Base-by-base conservation (phyloP, 306 rosid species). In the Parietaria judaica region DNA sequence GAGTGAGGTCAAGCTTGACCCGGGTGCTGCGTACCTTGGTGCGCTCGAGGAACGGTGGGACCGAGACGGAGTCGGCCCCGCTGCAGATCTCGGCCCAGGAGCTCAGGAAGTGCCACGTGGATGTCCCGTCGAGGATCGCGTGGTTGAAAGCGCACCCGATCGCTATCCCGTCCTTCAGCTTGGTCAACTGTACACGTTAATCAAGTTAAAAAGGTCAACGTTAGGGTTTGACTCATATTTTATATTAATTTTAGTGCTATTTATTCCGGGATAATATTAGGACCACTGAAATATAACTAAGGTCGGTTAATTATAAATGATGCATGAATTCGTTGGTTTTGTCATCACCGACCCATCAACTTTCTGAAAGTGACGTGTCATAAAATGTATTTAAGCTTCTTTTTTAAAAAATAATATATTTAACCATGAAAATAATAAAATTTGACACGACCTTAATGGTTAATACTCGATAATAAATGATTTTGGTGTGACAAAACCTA, bases 31-130 rank as follows among this genome's bases (percentile, higher is more conserved):
- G 95, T 48, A 80, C 83, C 51, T 92, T 76, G 45, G 94, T 82
- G 11, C 99, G 79, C 3, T 92, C 94, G 3, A 82, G 70, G 70
- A 88, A 86, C 3, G 99, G 99, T 6, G 41, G 62, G 64, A 73
- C 70, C 13, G 95, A 70, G 7, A 80, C 66, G 6, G 78, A 58
- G 3, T 75, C 61, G 15, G 90, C 51, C 0, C 95, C 96, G 0
- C 70, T 17, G 61, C 96, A 88, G 23, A 80, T 61, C 70, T 83
- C 90, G 7, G 96, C 88, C 99, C 99, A 92, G 10, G 99, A 80
- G 14, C 71, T 88, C 96, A 92, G 82, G 79, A 92, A 92, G 49
- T 88, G 94, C 99, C 99, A 92, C 60, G 95, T 88, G 83, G 96
- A 74, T 0, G 94, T 82, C 0, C 99, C 99, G 9, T 92, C 99